phyloP scores from a whole-genome alignment of 192 early-diverging fungal species.

The Spizellomyces punctatus region DNA sequence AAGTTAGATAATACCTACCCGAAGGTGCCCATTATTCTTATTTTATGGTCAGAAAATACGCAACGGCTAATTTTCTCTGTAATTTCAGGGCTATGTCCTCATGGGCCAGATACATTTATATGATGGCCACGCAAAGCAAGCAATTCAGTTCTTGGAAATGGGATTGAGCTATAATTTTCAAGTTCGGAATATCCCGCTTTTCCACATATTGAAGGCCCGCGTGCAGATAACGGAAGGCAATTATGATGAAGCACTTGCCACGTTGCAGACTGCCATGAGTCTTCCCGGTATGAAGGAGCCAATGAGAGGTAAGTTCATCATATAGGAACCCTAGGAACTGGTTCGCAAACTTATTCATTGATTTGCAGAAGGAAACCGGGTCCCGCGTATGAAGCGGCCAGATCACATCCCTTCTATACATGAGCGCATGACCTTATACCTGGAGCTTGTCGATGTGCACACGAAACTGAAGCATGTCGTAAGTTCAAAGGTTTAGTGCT shows the following conservation, averaged over 20 bases:
- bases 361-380: background rate
- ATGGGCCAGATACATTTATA: slow-evolving; percentile 48
- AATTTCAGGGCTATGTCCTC: slow-evolving; percentile 47
- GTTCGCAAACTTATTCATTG: background rate
- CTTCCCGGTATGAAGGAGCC: slow-evolving; percentile 44
- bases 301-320: slow-evolving; percentile 13
- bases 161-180: slow-evolving; percentile 58
- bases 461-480: slow-evolving; percentile 44
- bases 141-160: slow-evolving; percentile 49
- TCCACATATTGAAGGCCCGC: slow-evolving; percentile 48
- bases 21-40: slow-evolving; percentile 26
- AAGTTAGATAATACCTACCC: slow-evolving; percentile 43
- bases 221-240: slow-evolving; percentile 39
- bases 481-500: slow-evolving; percentile 15
- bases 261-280: slow-evolving; percentile 34
- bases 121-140: slow-evolving; percentile 34
- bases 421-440: slow-evolving; percentile 44
- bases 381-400: slow-evolving; percentile 23
- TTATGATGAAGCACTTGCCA: slow-evolving; percentile 43
- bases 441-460: slow-evolving; percentile 46
- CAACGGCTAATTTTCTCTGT: no score
- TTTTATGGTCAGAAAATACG: no score
- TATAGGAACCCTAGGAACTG: background rate
- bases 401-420: slow-evolving; percentile 23
- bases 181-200: slow-evolving; percentile 47